phyloP scores from a whole-genome alignment of 2,329 filamentous ascomycete genomes.

The Chalara sp. region DNA sequence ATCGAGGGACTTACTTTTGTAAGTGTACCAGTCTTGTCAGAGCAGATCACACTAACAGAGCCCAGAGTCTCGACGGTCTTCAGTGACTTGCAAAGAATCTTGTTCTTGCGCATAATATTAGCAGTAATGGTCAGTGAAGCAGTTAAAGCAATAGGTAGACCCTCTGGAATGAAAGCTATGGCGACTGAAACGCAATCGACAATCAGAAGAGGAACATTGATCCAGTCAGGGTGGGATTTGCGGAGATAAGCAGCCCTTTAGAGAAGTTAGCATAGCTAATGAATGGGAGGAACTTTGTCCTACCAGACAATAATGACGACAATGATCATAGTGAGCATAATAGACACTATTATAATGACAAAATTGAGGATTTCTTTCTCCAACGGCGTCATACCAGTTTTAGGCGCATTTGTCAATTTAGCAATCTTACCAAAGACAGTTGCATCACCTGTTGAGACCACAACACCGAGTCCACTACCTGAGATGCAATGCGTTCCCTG shows the following conservation, averaged over 20 bases:
- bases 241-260: constrained; percentile 56
- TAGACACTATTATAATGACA: constrained; percentile 59
- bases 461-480: constrained; percentile 58
- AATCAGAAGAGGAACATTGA: constrained; percentile 64
- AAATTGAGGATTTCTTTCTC: constrained; percentile 70
- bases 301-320: constrained; percentile 59
- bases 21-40: constrained; percentile 69
- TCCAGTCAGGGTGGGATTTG: constrained; percentile 60
- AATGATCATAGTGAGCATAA: constrained; percentile 61
- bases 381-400: constrained; percentile 59
- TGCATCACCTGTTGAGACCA: constrained; percentile 64
- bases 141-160: constrained; percentile 62
- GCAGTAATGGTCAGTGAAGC: constrained; percentile 69
- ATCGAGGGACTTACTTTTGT: constrained; percentile 32
- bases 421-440: constrained; percentile 75
- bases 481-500: constrained; percentile 75
- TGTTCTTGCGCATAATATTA: constrained; percentile 69
- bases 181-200: constrained; percentile 67
- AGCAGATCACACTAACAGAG: constrained; percentile 66
- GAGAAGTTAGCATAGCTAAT: no score
- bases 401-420: constrained; percentile 62
- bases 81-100: constrained; percentile 72
- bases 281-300: constrained; percentile 32
- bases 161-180: constrained; percentile 71
- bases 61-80: constrained; percentile 74